Conservation (phyloP, 1,284 basidiomycete species). For the Apiotrichum domesticum region DNA sequence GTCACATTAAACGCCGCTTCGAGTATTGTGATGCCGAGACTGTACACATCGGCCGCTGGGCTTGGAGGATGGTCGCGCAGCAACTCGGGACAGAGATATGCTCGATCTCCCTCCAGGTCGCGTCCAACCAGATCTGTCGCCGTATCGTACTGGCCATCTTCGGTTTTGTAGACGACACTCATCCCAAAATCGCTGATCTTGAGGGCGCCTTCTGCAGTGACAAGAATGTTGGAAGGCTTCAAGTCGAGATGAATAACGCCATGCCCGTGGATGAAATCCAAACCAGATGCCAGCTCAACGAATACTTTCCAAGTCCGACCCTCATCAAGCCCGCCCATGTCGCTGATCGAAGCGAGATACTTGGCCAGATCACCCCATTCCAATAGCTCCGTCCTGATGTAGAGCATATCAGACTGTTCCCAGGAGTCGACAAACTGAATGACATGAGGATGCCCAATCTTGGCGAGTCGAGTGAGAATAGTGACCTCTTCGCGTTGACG, state of each 20-base stretch:
- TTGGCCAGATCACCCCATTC: conserved; percentile 82
- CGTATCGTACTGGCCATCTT: not conserved
- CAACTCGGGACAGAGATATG: conserved; percentile 93
- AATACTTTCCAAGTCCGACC: conserved; percentile 94
- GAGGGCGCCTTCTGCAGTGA: conserved; percentile 78
- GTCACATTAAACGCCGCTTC: conserved; percentile 91
- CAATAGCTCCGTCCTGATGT: conserved; percentile 87
- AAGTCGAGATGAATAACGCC: conserved; percentile 90
- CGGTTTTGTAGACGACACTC: conserved; percentile 49
- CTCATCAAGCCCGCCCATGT: conserved; percentile 75
- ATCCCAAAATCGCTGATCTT: conserved; percentile 98
- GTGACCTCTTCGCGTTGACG: conserved; percentile 91
- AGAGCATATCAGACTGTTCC: conserved; percentile 84
- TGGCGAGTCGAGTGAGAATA: conserved; percentile 69
- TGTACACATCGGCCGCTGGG: conserved; percentile 88
- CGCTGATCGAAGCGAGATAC: conserved; percentile 86
- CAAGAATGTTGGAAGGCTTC: conserved; percentile 93
- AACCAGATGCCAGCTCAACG: conserved; percentile 70
- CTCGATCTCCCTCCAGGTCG: conserved; percentile 75
- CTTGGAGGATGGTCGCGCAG: conserved; percentile 76
- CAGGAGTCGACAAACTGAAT: conserved; percentile 86
- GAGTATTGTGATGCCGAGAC: conserved; percentile 87
- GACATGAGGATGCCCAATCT: conserved; percentile 62
- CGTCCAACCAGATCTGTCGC: no score
- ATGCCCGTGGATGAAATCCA: conserved; percentile 78